These are phyloP conservation scores for Periconia digitata DNA, from an alignment of 2,329 filamentous ascomycete species.

Conservation along the genomic window DNA sequence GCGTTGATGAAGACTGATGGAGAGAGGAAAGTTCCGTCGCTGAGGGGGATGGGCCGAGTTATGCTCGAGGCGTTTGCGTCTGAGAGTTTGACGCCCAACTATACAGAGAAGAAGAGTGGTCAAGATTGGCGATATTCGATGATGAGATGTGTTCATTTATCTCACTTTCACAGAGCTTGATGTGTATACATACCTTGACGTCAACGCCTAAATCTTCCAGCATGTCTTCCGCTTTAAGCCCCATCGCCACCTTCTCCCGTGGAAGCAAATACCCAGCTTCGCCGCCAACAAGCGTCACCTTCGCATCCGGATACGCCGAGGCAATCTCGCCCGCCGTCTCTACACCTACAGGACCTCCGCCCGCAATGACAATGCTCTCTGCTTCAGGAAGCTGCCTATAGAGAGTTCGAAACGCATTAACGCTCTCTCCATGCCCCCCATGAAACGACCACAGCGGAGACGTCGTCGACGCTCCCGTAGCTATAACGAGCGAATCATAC, in stretches of 20 bases:
- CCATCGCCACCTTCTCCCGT: constrained; percentile 17
- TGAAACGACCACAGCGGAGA: constrained; percentile 37
- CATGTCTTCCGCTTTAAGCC: constrained; percentile 27
- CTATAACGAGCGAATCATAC: constrained; percentile 41
- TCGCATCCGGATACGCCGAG: constrained; percentile 11
- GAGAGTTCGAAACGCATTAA: constrained; percentile 26
- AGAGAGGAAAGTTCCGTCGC: neutral
- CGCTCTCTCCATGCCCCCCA: constrained; percentile 31
- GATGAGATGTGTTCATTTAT: neutral
- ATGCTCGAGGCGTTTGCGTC: constrained; percentile 11
- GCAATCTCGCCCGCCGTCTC: constrained; percentile 43
- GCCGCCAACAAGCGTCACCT: constrained; percentile 36
- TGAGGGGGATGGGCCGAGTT: constrained; percentile 6
- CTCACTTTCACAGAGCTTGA: neutral
- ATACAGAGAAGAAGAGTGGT: no score
- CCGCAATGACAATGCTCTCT: constrained; percentile 35
- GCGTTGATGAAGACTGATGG: constrained; percentile 20
- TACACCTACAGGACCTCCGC: constrained; percentile 39
- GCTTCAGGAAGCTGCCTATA: constrained; percentile 27
- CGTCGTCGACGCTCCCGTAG: constrained; percentile 36
- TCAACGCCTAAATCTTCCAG: constrained; percentile 32
- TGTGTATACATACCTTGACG: constrained; percentile 21
- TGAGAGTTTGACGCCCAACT: constrained; percentile 8
- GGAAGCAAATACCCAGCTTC: constrained; percentile 19
- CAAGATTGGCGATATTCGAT: no score